These are phyloP conservation scores for Macaranga tanarius DNA, from an alignment of 441 rosid species.

Conservation along the genomic window DNA sequence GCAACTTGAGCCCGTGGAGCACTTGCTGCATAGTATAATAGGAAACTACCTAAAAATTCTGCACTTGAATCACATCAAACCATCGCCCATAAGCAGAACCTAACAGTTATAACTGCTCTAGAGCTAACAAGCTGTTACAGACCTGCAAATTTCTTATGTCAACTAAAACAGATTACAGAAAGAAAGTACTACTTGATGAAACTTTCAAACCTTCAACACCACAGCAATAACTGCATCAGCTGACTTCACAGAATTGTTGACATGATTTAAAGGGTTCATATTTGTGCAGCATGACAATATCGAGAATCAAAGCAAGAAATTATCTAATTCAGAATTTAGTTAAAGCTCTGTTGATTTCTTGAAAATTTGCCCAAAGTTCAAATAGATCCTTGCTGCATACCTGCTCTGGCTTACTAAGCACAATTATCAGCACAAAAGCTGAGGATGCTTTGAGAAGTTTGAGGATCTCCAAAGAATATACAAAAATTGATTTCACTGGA, in stretches of 20 bases:
- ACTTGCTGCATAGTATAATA: conserved; percentile 14
- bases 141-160: conserved; percentile 19
- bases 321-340: conserved; percentile 17
- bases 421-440: conserved; percentile 15
- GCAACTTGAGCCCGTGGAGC: conserved; percentile 15
- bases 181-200: conserved; percentile 2
- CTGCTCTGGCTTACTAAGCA: conserved; percentile 18
- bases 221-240: background rate
- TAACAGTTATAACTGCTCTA: conserved; percentile 12
- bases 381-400: conserved; percentile 19
- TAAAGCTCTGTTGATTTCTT: conserved; percentile 14
- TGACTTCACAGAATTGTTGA: conserved; percentile 14
- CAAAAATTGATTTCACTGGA: conserved; percentile 12
- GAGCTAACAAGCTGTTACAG: background rate
- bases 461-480: conserved; percentile 15
- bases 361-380: conserved; percentile 19
- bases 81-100: conserved; percentile 13
- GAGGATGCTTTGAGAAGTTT: conserved; percentile 5
- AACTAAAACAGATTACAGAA: conserved; percentile 5
- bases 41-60: conserved; percentile 7
- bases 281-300: conserved; percentile 4
- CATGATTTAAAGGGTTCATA: conserved; percentile 13
- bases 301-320: conserved; percentile 14
- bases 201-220: conserved; percentile 6
- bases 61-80: conserved; percentile 10